A percentile compares a stretch with the other conserved stretches of the same genome.
Evolutionary conservation across 2,329 filamentous ascomycete species (phyloP).

Genomic region (Cercospora citrullina): DNA sequence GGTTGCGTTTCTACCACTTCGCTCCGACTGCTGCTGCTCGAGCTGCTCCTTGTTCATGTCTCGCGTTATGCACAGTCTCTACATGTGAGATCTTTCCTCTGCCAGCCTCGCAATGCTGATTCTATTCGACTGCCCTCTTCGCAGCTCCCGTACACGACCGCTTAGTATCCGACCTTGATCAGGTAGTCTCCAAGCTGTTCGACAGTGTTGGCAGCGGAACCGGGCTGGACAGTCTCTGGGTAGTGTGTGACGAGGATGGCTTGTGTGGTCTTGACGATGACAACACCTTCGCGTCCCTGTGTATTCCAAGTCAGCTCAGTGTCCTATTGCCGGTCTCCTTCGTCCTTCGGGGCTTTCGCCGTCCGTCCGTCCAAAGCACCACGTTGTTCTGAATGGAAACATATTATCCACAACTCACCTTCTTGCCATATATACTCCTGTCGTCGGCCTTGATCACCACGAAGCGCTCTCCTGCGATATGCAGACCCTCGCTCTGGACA

Average conservation of each 20-base stretch:
- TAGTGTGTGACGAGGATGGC: slow-evolving; percentile 89
- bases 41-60: background rate
- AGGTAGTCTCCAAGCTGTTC: slow-evolving; percentile 87
- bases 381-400: background rate
- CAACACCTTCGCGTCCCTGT: slow-evolving; percentile 76
- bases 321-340: background rate
- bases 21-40: background rate
- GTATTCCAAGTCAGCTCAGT: slow-evolving; percentile 1
- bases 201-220: slow-evolving; percentile 74
- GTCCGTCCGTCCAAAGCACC: background rate
- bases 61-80: background rate
- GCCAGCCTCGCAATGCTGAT: background rate
- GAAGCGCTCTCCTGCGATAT: slow-evolving; percentile 75
- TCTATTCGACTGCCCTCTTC: background rate
- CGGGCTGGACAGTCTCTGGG: slow-evolving; percentile 69
- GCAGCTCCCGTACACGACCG: background rate
- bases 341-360: background rate
- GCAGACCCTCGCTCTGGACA: slow-evolving; percentile 70
- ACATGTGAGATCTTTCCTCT: background rate
- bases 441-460: slow-evolving; percentile 75
- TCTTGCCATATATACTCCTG: slow-evolving; percentile 79
- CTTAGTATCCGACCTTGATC: slow-evolving; percentile 70
- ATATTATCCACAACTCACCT: slow-evolving; percentile 56
- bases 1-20: background rate
- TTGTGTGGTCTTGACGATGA: slow-evolving; percentile 82